These are phyloP conservation scores for Leccinum olivaceopallidum DNA, from an alignment of 768 basidiomycete species.

Conservation along the genomic window DNA sequence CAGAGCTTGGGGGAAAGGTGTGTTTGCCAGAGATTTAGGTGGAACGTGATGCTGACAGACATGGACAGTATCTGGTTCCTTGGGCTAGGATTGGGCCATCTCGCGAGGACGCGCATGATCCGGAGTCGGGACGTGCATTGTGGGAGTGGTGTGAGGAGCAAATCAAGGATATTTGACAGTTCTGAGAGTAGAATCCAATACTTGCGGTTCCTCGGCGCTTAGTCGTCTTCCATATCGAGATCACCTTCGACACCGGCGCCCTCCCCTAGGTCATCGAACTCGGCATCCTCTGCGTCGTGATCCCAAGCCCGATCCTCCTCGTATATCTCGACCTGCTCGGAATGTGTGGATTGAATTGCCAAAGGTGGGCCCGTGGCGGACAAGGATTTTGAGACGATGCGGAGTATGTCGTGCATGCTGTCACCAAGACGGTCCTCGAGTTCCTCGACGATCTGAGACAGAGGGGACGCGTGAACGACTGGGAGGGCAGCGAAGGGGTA, in stretches of 20 bases:
- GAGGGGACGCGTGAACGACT: not conserved
- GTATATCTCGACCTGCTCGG: conserved; percentile 2
- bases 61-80: conserved; percentile 33
- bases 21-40: not conserved
- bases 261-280: conserved; percentile 67
- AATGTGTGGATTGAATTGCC: not conserved
- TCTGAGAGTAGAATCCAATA: not conserved
- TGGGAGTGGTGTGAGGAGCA: conserved; percentile 41
- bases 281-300: conserved; percentile 47
- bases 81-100: conserved; percentile 34
- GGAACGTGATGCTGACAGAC: not conserved
- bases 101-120: conserved; percentile 22
- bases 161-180: conserved; percentile 19
- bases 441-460: conserved; percentile 85
- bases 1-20: conserved; percentile 30
- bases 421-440: conserved; percentile 79
- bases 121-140: conserved; percentile 25
- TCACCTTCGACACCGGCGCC: conserved; percentile 71
- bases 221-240: conserved; percentile 62
- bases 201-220: conserved; percentile 16
- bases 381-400: conserved; percentile 49
- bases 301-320: conserved; percentile 33
- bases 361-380: conserved; percentile 6
- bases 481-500: conserved; percentile 12
- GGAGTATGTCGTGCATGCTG: conserved; percentile 65